Conservation (phyloP, 352 stramenopile genomes). For the Globisporangium solare region DNA sequence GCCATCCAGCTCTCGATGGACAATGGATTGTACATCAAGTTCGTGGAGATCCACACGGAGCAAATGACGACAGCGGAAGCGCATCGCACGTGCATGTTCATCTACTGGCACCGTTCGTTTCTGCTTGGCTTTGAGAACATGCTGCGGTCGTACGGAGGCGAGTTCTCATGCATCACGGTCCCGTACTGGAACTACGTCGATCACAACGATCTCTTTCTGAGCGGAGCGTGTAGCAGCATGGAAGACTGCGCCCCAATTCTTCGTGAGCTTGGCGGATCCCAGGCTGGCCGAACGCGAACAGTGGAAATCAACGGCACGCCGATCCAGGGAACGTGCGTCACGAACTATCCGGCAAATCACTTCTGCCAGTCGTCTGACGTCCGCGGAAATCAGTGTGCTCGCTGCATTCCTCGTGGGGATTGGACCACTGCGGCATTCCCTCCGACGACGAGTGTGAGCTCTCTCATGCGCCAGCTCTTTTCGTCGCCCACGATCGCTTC, state of each 20-base stretch:
- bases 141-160: constrained; percentile 66
- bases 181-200: constrained; percentile 88
- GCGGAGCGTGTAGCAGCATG: constrained; percentile 57
- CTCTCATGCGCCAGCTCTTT: constrained; percentile 72
- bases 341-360: constrained; percentile 41
- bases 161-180: constrained; percentile 82
- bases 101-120: constrained; percentile 84
- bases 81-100: constrained; percentile 85
- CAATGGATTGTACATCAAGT: constrained; percentile 80
- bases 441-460: constrained; percentile 65
- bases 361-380: constrained; percentile 73
- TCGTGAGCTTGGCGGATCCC: constrained; percentile 61
- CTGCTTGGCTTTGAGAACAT: constrained; percentile 86
- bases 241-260: constrained; percentile 71
- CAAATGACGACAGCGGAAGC: constrained; percentile 77
- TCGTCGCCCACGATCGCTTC: constrained; percentile 52
- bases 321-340: constrained; percentile 54
- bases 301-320: constrained; percentile 70
- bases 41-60: constrained; percentile 85
- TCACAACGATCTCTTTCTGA: constrained; percentile 69
- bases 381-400: constrained; percentile 28
- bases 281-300: constrained; percentile 21
- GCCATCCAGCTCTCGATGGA: constrained; percentile 77
- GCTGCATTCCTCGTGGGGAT: constrained; percentile 66
- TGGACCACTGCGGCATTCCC: constrained; percentile 56